phyloP scores from a whole-genome alignment of 2,329 filamentous ascomycete genomes.

The Aspergillus sp. region DNA sequence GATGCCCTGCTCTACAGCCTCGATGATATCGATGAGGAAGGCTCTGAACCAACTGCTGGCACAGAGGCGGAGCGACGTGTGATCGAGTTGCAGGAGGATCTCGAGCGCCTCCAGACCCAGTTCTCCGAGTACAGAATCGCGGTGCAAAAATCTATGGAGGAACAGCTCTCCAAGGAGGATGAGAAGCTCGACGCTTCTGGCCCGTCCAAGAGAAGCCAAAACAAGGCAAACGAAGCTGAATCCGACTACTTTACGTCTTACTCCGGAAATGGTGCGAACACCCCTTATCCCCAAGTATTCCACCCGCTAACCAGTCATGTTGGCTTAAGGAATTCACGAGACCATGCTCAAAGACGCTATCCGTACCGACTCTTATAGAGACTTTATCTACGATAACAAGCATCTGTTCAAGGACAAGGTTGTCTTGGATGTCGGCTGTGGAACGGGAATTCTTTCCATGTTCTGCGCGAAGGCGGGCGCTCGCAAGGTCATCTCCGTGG shows the following conservation, averaged over 20 bases:
- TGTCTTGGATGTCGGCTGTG: conserved; percentile 88
- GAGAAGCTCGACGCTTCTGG: conserved; percentile 33
- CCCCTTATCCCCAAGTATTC: not conserved
- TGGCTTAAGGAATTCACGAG: conserved; percentile 74
- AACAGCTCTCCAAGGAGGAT: conserved; percentile 61
- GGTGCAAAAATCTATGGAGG: conserved; percentile 65
- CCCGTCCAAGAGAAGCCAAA: conserved; percentile 23
- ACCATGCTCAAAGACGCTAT: conserved; percentile 91
- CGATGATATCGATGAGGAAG: conserved; percentile 65
- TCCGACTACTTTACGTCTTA: conserved; percentile 65
- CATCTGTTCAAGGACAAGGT: conserved; percentile 80
- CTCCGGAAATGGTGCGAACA: conserved; percentile 62
- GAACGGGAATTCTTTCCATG: conserved; percentile 83
- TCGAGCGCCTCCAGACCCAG: conserved; percentile 59
- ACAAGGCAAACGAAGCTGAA: conserved; percentile 52
- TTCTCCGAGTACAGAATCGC: conserved; percentile 65
- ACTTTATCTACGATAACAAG: conserved; percentile 93
- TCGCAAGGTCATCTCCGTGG: conserved; percentile 81
- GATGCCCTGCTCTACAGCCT: conserved; percentile 86
- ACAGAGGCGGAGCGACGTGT: conserved; percentile 47
- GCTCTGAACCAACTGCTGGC: conserved; percentile 23
- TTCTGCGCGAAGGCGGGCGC: conserved; percentile 92
- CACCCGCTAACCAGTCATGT: not conserved
- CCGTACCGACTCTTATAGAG: conserved; percentile 86
- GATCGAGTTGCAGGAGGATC: conserved; percentile 61